Base-by-base conservation (phyloP, 148 eudicot species). In the Heliosperma pusillum region DNA sequence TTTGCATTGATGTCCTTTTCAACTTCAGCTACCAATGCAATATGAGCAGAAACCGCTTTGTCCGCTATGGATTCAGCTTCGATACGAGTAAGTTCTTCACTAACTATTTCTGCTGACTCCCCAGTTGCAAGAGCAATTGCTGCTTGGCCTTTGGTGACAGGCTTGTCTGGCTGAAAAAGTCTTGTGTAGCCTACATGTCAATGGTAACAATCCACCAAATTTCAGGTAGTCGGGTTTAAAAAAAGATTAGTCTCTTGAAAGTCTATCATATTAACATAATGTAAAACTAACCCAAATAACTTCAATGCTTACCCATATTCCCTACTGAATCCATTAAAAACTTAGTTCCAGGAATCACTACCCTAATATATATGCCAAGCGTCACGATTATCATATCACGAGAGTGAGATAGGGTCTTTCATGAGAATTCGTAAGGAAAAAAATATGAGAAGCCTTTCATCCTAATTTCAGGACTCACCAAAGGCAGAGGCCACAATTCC, bases 21-120 rank as follows among this genome's bases (percentile, higher is more conserved):
- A 21, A 92, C 99, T 82, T 95, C 85, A 82, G 96, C 96, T 26
- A 95, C 92, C 77, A 95, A 74, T 59, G 92, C 99, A 85, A 58
- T 95, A 74, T 95, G 99, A 53, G 93, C 93, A 74, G 96, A 79
- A 76, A 95, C 99, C 55, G 93, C 99, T 45, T 90, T 95, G 82
- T 95, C 99, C 53, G 99, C 99, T 61, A 95, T 84, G 57, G 93
- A 86, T 76, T 95, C 99, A 50, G 99, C 99, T 80, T 95, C 99
- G 20, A 95, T 95, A 56, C 99, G 96, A 75, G 99, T 86, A 69
- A 95, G 96, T 82, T 95, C 99, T 80, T 95, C 99, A 24, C 90
- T 87, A 8, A 95, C 99, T 72, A 89, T 82, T 55, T 91, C 93
- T 70, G 96, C 87, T n/a, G 94, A 88, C 66, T 95, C 99, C 42